Evolutionary conservation across 2,329 filamentous ascomycete genomes (phyloP).

Genomic region (Dendryphion nanum): DNA sequence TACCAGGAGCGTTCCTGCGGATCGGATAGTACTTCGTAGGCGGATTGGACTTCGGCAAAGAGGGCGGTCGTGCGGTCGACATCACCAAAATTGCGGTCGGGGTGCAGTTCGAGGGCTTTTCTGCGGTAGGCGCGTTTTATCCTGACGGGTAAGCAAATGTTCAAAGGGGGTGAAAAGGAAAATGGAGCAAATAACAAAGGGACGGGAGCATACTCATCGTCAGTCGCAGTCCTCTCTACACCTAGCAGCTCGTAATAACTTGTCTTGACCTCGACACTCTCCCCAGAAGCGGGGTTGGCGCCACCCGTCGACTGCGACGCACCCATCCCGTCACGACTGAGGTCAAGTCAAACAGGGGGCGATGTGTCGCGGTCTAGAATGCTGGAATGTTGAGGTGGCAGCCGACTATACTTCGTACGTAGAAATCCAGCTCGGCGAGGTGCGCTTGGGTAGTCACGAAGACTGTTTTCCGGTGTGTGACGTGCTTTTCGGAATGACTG

Average conservation of each 20-base stretch:
- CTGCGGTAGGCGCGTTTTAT: constrained; percentile 91
- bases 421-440: too few species aligned
- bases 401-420: too few species aligned
- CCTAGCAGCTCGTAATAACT: constrained; percentile 85
- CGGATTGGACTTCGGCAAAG: constrained; percentile 89
- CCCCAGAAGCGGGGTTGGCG: constrained; percentile 19
- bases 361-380: background rate
- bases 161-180: background rate
- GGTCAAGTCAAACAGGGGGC: constrained; percentile 1
- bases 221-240: constrained; percentile 68
- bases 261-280: constrained; percentile 54
- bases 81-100: constrained; percentile 88
- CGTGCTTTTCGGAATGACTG: too few species aligned
- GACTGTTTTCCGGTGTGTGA: too few species aligned
- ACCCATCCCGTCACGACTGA: constrained; percentile 41
- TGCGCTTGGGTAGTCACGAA: too few species aligned
- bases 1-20: constrained; percentile 97
- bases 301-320: constrained; percentile 45
- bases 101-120: constrained; percentile 90
- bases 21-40: constrained; percentile 94
- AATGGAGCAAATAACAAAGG: background rate
- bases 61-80: constrained; percentile 77
- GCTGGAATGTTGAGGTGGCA: too few species aligned
- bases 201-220: constrained; percentile 67
- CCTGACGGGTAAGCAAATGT: constrained; percentile 42